phyloP scores from a whole-genome alignment of 148 eudicot species.

The Chenopodium suecicum region DNA sequence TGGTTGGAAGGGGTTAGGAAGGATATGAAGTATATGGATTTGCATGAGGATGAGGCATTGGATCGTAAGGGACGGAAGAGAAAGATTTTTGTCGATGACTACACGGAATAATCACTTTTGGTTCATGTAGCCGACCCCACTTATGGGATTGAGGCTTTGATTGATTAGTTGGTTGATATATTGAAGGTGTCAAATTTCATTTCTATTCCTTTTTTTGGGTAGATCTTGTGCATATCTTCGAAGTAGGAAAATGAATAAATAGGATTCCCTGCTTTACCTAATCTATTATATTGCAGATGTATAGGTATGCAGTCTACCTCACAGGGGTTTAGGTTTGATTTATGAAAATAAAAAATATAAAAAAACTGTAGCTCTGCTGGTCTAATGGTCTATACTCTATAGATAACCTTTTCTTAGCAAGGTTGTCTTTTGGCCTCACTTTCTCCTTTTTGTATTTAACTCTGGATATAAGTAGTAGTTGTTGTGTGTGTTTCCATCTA shows the following conservation, averaged over 20 bases:
- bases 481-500: slow-evolving; percentile 13
- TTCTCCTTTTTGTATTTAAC: not conserved
- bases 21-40: too few relatives aligned
- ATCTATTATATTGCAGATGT: not conserved
- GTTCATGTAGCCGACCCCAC: too few relatives aligned
- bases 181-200: not conserved
- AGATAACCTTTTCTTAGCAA: not conserved
- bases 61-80: too few relatives aligned
- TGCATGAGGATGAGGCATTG: too few relatives aligned
- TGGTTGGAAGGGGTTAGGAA: too few relatives aligned
- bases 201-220: not conserved
- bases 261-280: not conserved
- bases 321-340: not conserved
- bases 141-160: too few relatives aligned
- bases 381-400: not conserved
- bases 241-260: too few relatives aligned
- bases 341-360: not conserved
- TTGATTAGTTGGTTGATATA: too few relatives aligned
- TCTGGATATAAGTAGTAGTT: not conserved
- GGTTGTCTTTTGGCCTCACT: not conserved
- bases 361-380: not conserved
- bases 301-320: not conserved
- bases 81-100: too few relatives aligned
- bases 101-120: too few relatives aligned
- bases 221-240: too few relatives aligned